These are phyloP conservation scores for Ophiostoma triangulosporum DNA, from an alignment of 2,329 filamentous ascomycete species.

Conservation along the genomic window DNA sequence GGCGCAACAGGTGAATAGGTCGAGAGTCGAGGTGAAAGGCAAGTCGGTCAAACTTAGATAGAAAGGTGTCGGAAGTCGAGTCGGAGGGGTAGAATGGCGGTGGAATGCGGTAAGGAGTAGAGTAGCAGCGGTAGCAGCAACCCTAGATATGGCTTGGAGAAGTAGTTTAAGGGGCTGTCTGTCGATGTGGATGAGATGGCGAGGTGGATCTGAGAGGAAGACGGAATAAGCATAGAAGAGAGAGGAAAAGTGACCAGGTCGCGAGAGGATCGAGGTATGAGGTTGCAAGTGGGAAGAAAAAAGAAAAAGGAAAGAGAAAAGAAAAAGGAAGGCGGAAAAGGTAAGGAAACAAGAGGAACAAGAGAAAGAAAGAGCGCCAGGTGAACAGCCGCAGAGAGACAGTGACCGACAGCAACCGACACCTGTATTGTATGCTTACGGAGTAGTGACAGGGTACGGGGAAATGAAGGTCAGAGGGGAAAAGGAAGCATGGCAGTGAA, in stretches of 20 bases:
- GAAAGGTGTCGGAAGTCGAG: background rate
- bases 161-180: background rate
- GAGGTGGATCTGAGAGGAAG: background rate
- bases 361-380: background rate
- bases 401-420: background rate
- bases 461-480: background rate
- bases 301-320: background rate
- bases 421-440: background rate
- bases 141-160: background rate
- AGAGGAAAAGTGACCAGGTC: background rate
- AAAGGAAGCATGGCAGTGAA: background rate
- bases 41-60: background rate
- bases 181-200: background rate
- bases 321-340: background rate
- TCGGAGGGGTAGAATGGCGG: constrained; percentile 1
- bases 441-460: background rate
- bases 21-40: background rate
- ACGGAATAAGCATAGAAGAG: background rate
- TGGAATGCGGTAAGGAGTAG: background rate
- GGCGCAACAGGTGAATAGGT: background rate
- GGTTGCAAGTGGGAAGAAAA: background rate
- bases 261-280: too few species aligned
- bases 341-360: background rate
- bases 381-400: background rate
- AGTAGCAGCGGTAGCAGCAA: background rate